Percentiles rank a stretch among this genome's conserved stretches.
These are phyloP conservation scores for Magnusiomyces clavatus DNA, from an alignment of 1,139 yeast genomes.

Conservation along the genomic window DNA sequence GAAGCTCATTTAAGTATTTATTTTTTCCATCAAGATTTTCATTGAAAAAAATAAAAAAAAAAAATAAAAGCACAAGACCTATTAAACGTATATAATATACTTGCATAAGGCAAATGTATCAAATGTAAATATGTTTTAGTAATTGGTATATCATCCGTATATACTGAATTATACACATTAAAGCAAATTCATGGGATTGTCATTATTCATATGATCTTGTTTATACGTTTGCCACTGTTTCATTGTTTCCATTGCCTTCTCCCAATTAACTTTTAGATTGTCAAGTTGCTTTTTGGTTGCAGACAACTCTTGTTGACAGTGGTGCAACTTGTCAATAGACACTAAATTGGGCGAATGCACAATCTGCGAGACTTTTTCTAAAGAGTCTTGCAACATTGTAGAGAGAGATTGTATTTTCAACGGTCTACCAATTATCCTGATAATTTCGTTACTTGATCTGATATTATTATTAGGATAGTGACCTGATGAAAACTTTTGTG, in stretches of 20 bases:
- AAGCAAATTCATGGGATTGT: too few species aligned
- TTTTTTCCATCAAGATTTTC: too few species aligned
- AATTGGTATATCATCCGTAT: too few species aligned
- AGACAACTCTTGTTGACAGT: background rate
- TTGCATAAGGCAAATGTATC: too few species aligned
- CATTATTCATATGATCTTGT: background rate
- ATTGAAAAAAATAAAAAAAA: too few species aligned
- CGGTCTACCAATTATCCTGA: background rate
- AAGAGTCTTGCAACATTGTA: background rate
- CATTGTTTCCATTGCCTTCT: constrained; percentile 4
- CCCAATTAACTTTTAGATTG: background rate
- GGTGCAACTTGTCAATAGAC: background rate
- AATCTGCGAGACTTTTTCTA: background rate
- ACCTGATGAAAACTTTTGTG: background rate
- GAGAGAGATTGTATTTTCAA: background rate
- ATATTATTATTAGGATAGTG: background rate
- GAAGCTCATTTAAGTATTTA: too few species aligned
- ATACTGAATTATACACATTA: too few species aligned
- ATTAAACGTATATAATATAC: too few species aligned
- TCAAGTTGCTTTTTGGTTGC: background rate
- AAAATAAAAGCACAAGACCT: too few species aligned
- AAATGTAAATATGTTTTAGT: too few species aligned
- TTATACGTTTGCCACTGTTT: constrained; percentile 5
- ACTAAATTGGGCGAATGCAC: constrained; percentile 1
- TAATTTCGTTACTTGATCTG: background rate